Conservation (phyloP, 2,329 filamentous ascomycete species). For the Dactylonectria macrodidyma region DNA sequence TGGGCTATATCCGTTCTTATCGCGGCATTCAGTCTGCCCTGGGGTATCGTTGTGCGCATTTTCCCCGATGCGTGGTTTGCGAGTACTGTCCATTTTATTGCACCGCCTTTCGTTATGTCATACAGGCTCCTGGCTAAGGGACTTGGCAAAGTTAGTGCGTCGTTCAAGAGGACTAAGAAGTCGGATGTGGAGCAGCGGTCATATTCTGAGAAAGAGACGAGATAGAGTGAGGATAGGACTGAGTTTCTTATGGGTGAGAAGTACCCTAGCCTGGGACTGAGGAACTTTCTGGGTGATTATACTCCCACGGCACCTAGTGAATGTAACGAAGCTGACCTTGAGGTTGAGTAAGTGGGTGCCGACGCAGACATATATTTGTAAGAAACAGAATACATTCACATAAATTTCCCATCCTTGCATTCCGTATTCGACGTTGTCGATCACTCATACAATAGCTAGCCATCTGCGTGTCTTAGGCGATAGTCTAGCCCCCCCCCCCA, state of each 20-base stretch:
- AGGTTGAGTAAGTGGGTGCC: too few relatives aligned
- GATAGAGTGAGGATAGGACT: not conserved
- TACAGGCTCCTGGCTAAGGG: constrained; percentile 17
- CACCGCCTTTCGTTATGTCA: constrained; percentile 8
- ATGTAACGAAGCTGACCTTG: too few relatives aligned
- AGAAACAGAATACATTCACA: too few relatives aligned
- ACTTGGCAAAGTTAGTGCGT: not conserved
- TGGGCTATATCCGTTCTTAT: constrained; percentile 43
- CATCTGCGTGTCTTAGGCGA: not conserved
- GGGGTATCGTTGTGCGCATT: constrained; percentile 64
- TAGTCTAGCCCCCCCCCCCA: not conserved
- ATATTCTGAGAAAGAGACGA: not conserved
- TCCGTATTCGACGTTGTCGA: too few relatives aligned
- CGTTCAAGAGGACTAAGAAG: not conserved
- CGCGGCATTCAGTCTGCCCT: constrained; percentile 64
- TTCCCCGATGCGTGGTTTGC: constrained; percentile 60
- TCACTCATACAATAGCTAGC: too few relatives aligned
- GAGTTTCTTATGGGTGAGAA: not conserved
- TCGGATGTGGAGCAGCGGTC: not conserved
- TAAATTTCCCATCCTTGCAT: too few relatives aligned
- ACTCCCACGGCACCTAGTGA: too few relatives aligned
- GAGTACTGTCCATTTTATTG: constrained; percentile 12
- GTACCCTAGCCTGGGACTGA: too few relatives aligned
- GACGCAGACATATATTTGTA: too few relatives aligned
- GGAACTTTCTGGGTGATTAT: too few relatives aligned